Base-by-base conservation (phyloP, 2,329 filamentous ascomycete genomes). In the Aspergillus japonicus region DNA sequence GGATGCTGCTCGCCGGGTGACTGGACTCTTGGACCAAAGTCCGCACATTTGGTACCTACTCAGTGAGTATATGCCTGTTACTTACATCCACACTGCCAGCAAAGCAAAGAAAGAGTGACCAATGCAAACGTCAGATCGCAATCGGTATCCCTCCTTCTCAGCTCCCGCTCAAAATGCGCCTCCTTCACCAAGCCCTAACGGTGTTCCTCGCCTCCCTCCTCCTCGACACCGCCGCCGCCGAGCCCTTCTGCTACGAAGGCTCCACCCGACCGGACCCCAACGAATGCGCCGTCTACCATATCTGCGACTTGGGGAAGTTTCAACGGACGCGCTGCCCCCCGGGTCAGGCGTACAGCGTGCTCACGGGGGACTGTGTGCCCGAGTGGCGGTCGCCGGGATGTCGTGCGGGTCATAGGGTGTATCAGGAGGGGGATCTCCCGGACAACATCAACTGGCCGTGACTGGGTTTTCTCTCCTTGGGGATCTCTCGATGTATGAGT, bases 121-220 rank as follows among this genome's bases (percentile, higher is more conserved):
- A 8, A 29, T 8, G 6, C 26, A 8, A 8, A 6, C 8, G 7
- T 1, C 33, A 35, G 33, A 12, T 11, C 33, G 3, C 3, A 29
- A 10, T 8, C 7, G 7, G 7, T 8, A 8, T 6, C 7, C 26
- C 26, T 16, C 5, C 33, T 16, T 3, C 11, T 5, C 8, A 1
- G 12, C 33, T 35, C 23, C 39, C 14, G 2, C 51, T 35, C 35
- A 54, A 33, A 47, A 54, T 54, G 52, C 52, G 23, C 24, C 47
- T 54, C 52, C 44, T 44, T 8, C 47, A 54, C 52, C 52, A 54
- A 47, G 16, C 52, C 10, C 52, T 54, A 1, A 16, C 26, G n/a
- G 42, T 54, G 12, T 33, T 54, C 39, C 16, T 54, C 42, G 47
- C n/a, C 42, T n/a, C 52, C 24, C 42, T 54, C 52, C 52, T 54